These are phyloP conservation scores for Ceratobasidium sp. DNA, from an alignment of 1,284 basidiomycete genomes.

Conservation along the genomic window DNA sequence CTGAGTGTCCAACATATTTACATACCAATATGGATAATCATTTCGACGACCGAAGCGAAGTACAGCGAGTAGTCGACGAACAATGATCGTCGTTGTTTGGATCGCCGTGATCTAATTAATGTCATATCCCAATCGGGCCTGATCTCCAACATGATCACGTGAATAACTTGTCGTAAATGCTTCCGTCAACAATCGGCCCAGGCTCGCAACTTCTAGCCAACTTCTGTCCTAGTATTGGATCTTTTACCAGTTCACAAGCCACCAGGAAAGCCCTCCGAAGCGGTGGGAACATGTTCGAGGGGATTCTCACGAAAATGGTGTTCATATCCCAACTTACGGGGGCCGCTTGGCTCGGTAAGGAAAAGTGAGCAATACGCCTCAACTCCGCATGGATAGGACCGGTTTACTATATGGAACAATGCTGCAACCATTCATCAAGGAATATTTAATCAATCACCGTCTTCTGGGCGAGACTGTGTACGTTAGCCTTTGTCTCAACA, in stretches of 20 bases:
- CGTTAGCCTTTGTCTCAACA: background rate
- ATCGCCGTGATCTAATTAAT: background rate
- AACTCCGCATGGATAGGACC: background rate
- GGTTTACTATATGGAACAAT: background rate
- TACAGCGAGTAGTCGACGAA: slow-evolving; percentile 17
- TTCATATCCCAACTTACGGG: background rate
- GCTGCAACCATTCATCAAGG: background rate
- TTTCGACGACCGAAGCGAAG: slow-evolving; percentile 1
- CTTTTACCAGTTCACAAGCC: background rate
- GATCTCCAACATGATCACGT: slow-evolving; percentile 2
- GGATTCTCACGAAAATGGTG: background rate
- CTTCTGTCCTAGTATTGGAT: background rate
- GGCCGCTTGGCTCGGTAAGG: slow-evolving; percentile 1
- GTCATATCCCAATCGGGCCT: slow-evolving; percentile 4
- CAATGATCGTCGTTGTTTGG: slow-evolving; percentile 11
- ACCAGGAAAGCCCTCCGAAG: background rate
- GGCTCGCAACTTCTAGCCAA: background rate
- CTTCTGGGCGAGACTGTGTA: slow-evolving; percentile 2
- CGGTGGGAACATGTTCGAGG: background rate
- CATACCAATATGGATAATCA: slow-evolving; percentile 43
- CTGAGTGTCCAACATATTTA: background rate
- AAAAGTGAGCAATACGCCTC: background rate
- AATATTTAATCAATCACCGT: slow-evolving; percentile 6
- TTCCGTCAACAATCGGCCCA: background rate
- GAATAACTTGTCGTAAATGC: background rate